Base-by-base conservation (phyloP, 2,329 filamentous ascomycete species). In the Fusarium caatingaense region DNA sequence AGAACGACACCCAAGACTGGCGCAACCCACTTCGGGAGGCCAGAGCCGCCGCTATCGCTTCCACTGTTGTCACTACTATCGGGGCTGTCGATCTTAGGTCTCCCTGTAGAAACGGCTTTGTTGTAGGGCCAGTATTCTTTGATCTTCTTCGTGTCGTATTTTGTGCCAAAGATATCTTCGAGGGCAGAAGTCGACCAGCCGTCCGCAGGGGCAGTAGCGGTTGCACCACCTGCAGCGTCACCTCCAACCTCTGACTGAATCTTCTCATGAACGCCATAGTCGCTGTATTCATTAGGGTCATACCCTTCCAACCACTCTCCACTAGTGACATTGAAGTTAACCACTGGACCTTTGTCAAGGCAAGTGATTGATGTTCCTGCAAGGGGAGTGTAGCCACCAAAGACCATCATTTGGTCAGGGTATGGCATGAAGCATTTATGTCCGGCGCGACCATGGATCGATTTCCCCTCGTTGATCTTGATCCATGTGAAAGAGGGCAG, bases 401-500 rank as follows among this genome's bases (percentile, higher is more conserved):
- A 83, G 10, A 91, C 85, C 66, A 96, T 84, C 89, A 97, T 94
- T 78, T 95, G 93, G 61, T 91, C 89, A 18, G 93, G 91, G 80
- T 93, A 95, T 2, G 88, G 87, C 72, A 88, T 87, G 71, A 94
- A 88, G 79, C 93, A 96, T 40, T 89, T 88, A 77, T 95, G 92
- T 0, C 92, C 92, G 2, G 89, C 88, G 56, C 93, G 87, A 5
- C 83, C 91, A 80, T 79, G 91, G 76, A 47, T 82, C 56, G 56
- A 73, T 68, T 76, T 87, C 77, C 85, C 84, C 1, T 80, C 73
- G 20, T 78, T 79, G 21, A 88, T 75, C 71, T 82, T 81, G 56
- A 91, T 91, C 93, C 93, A 96, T 7, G 88, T 92, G 77, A 97
- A 97, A 0, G 90, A 91, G 0, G 93, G 93, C 8, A 97, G 81